Percentiles rank a stretch among this genome's conserved stretches.
These are phyloP conservation scores for Canna indica DNA, from an alignment of 176 grass and related monocot genomes.

Conservation along the genomic window DNA sequence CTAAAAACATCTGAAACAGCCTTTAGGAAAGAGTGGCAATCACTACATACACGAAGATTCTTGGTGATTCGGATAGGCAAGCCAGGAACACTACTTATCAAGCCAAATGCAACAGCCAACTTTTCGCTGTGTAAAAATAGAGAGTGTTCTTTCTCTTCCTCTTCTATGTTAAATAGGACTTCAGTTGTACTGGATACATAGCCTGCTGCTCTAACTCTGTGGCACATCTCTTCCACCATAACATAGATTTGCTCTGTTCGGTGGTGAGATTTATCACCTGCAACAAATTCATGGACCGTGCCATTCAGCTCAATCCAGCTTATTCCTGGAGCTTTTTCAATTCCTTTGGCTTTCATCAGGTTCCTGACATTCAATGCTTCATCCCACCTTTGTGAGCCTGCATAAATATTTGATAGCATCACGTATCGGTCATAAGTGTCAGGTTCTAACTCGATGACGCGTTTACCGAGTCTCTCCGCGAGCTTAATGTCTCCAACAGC, in stretches of 20 bases:
- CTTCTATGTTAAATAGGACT: not conserved
- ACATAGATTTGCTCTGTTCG: not conserved
- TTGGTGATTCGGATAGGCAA: constrained; percentile 10
- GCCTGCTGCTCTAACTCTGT: constrained; percentile 1
- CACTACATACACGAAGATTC: constrained; percentile 7
- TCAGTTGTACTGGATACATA: not conserved
- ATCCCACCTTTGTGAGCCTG: constrained; percentile 2
- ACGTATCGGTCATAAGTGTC: constrained; percentile 10
- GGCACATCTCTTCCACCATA: constrained; percentile 8
- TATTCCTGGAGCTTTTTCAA: constrained; percentile 3
- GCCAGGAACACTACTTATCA: not conserved
- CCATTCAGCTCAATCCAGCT: constrained; percentile 14
- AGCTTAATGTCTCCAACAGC: constrained; percentile 3
- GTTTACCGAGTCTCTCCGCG: not conserved
- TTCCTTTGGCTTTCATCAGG: constrained; percentile 9
- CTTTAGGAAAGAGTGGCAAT: constrained; percentile 15
- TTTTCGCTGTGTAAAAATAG: constrained; percentile 12
- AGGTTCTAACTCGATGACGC: constrained; percentile 8
- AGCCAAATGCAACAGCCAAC: constrained; percentile 18
- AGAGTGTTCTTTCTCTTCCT: constrained; percentile 4
- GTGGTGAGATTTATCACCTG: constrained; percentile 1
- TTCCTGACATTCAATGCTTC: constrained; percentile 1
- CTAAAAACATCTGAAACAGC: not conserved
- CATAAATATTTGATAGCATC: constrained; percentile 11
- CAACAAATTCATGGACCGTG: constrained; percentile 1